phyloP scores from a whole-genome alignment of 352 stramenopile species.

The Pythium utonaiense region DNA sequence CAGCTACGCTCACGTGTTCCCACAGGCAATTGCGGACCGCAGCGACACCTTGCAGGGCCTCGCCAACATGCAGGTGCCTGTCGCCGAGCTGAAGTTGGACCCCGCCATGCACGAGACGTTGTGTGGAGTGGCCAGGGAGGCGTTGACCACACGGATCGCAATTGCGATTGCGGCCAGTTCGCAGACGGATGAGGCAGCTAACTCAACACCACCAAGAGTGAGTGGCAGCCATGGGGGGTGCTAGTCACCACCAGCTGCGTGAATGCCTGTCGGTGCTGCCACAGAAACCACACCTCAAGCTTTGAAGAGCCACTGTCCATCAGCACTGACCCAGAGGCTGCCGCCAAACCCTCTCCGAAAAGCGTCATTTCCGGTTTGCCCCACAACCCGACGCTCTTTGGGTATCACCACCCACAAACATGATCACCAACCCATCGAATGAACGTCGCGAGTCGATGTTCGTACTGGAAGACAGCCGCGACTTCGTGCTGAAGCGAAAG shows the following conservation, averaged over 20 bases:
- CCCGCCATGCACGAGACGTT: too few species aligned
- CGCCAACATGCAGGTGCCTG: too few species aligned
- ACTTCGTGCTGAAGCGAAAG: conserved; percentile 5
- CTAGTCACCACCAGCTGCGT: neutral
- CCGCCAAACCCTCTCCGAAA: neutral
- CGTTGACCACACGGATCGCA: neutral
- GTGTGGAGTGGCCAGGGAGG: neutral
- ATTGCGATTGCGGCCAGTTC: neutral
- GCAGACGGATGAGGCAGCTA: neutral
- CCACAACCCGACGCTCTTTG: neutral
- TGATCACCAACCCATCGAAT: conserved; percentile 14
- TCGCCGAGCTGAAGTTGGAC: too few species aligned
- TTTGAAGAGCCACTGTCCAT: neutral
- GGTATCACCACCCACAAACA: neutral
- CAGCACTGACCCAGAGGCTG: neutral
- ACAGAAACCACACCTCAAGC: neutral
- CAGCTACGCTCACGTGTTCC: too few species aligned
- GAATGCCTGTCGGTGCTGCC: neutral
- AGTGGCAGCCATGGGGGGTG: neutral
- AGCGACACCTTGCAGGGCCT: too few species aligned
- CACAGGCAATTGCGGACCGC: too few species aligned
- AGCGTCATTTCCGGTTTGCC: neutral
- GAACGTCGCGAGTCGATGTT: conserved; percentile 10
- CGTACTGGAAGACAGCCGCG: conserved; percentile 12
- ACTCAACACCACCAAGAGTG: too few species aligned